Evolutionary conservation across 169 alveolate species (phyloP).

Genomic region (Toxoplasma gondii): DNA sequence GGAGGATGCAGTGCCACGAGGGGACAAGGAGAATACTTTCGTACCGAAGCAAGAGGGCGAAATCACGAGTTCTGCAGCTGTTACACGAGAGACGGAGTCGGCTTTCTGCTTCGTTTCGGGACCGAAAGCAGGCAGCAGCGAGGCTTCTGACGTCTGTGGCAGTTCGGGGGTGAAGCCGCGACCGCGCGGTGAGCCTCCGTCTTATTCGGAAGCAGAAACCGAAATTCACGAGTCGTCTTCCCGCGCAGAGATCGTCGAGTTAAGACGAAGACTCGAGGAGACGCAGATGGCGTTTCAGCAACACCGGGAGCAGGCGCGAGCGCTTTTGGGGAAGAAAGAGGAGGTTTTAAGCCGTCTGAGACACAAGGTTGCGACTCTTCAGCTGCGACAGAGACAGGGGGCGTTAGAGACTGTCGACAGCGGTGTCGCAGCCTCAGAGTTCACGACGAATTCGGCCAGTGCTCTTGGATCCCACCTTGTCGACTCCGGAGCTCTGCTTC

Average conservation of each 20-base stretch:
- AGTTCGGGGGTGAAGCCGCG: neutral
- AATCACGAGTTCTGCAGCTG: too few species aligned
- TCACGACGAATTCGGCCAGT: too few species aligned
- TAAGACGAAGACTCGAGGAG: neutral
- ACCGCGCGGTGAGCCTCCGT: neutral
- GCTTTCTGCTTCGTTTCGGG: neutral
- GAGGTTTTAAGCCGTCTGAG: neutral
- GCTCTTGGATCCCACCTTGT: too few species aligned
- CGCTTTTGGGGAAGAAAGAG: neutral
- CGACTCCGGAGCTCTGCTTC: neutral
- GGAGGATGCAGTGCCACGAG: too few species aligned
- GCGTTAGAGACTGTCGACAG: too few species aligned
- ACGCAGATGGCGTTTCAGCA: neutral
- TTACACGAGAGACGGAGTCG: neutral
- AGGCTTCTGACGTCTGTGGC: neutral
- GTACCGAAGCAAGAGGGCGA: too few species aligned
- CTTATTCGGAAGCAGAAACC: neutral
- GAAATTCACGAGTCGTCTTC: neutral
- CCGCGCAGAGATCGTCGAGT: neutral
- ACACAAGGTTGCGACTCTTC: neutral
- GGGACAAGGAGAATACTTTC: too few species aligned
- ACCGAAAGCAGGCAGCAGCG: neutral
- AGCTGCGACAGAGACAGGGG: neutral
- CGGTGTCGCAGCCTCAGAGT: too few species aligned
- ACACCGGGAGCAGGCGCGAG: constrained; percentile 24